Conservation (phyloP, 192 early-diverging fungal species). For the Backusella luteola region DNA sequence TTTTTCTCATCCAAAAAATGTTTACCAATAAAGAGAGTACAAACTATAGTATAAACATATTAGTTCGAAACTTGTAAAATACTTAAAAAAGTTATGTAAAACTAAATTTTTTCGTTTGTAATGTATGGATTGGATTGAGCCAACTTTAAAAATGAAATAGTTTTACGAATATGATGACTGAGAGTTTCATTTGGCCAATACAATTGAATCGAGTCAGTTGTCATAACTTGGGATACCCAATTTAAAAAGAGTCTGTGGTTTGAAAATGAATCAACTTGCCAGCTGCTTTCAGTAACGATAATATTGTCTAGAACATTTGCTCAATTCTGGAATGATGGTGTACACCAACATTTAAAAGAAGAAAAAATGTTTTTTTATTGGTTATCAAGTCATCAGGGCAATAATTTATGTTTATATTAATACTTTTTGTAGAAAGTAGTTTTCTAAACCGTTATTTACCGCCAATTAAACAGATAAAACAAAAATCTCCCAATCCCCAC, state of each 20-base stretch:
- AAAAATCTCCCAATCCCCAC: background rate
- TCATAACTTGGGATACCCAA: background rate
- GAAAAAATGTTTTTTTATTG: background rate
- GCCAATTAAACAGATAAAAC: background rate
- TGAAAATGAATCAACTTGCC: background rate
- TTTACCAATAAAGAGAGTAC: background rate
- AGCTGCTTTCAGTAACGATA: background rate
- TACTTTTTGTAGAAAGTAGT: background rate
- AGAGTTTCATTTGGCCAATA: background rate
- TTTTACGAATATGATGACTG: background rate
- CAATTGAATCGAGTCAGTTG: background rate
- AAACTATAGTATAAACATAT: background rate
- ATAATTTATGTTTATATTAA: background rate
- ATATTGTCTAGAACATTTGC: background rate
- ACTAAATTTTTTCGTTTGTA: background rate
- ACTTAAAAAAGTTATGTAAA: too few species aligned
- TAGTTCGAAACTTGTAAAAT: background rate
- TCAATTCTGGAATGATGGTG: background rate
- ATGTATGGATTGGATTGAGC: background rate
- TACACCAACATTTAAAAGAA: background rate
- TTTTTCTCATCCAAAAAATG: background rate
- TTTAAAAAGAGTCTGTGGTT: background rate
- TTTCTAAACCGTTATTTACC: background rate
- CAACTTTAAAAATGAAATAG: too few species aligned
- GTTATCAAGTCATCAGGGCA: background rate